These are phyloP conservation scores for Hymenoscyphus repandus DNA, from an alignment of 2,329 filamentous ascomycete genomes.

Conservation along the genomic window DNA sequence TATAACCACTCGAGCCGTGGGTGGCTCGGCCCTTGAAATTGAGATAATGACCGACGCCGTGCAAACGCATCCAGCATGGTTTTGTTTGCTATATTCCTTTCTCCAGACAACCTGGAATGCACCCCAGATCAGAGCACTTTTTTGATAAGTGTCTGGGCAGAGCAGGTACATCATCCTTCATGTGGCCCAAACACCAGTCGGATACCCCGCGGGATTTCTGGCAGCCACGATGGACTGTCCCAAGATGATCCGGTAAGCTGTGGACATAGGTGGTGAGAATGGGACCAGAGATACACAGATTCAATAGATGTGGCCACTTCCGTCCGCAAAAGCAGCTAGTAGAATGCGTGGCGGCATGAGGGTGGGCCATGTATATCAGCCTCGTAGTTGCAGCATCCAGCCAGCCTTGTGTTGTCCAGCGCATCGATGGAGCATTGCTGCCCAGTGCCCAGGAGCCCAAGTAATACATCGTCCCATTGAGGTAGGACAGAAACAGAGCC, in stretches of 20 bases:
- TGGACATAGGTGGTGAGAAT: background rate
- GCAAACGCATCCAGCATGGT: too few relatives aligned
- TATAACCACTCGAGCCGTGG: too few relatives aligned
- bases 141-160: background rate
- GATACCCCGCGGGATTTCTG: slow-evolving; percentile 9
- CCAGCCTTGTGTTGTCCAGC: slow-evolving; percentile 26
- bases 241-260: background rate
- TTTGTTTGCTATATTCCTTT: too few relatives aligned
- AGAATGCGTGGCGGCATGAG: slow-evolving; percentile 27
- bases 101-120: too few relatives aligned
- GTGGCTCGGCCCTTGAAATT: too few relatives aligned
- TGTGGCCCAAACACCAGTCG: slow-evolving; percentile 10
- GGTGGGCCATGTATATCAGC: slow-evolving; percentile 24
- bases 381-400: slow-evolving; percentile 13
- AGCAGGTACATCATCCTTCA: background rate
- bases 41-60: too few relatives aligned
- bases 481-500: slow-evolving; percentile 5
- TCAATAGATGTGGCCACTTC: slow-evolving; percentile 2
- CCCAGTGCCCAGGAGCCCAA: slow-evolving; percentile 13
- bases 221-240: background rate
- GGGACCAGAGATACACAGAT: slow-evolving; percentile 7
- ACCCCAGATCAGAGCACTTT: too few relatives aligned
- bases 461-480: slow-evolving; percentile 12
- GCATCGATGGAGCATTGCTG: slow-evolving; percentile 27
- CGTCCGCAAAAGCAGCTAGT: slow-evolving; percentile 2